Evolutionary conservation across 768 basidiomycete genomes (phyloP).

Genomic region (Mycena haematopus): DNA sequence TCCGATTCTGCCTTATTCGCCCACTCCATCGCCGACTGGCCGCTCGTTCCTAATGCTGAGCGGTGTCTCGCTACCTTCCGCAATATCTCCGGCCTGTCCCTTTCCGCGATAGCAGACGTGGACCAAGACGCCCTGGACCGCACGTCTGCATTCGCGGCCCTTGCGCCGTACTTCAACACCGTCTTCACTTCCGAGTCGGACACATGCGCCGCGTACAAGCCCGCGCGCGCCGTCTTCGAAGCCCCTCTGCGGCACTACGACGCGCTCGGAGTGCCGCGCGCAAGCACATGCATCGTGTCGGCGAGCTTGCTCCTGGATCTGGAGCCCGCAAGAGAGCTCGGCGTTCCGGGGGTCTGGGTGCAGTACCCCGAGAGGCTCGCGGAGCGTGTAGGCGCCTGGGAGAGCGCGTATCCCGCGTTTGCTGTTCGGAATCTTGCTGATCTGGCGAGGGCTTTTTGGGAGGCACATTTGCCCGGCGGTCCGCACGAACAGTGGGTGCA

Average conservation of each 20-base stretch:
- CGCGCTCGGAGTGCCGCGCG: not conserved
- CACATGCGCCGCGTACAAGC: conserved; percentile 3
- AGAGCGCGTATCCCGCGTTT: not conserved
- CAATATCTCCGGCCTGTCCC: not conserved
- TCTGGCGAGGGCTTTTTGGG: not conserved
- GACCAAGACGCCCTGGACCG: not conserved
- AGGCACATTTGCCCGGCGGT: too few relatives aligned
- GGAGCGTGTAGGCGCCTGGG: not conserved
- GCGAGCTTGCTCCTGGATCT: not conserved
- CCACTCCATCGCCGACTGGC: not conserved
- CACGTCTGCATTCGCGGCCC: not conserved
- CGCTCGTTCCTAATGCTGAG: not conserved
- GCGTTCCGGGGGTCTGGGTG: conserved; percentile 7
- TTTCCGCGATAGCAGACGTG: conserved; percentile 4
- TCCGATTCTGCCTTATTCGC: not conserved
- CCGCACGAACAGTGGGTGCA: too few relatives aligned
- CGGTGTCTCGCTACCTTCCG: not conserved
- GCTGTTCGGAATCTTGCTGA: not conserved
- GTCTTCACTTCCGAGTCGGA: conserved; percentile 17
- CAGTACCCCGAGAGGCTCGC: not conserved
- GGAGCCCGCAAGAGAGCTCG: conserved; percentile 12
- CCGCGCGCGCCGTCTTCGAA: not conserved
- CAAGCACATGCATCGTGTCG: conserved; percentile 1
- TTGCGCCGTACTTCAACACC: not conserved
- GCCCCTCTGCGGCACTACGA: not conserved